Percentiles rank a stretch among this genome's conserved stretches.
Evolutionary conservation across 2,329 filamentous ascomycete species (phyloP).

Genomic region (Hirsutella rhossiliensis): DNA sequence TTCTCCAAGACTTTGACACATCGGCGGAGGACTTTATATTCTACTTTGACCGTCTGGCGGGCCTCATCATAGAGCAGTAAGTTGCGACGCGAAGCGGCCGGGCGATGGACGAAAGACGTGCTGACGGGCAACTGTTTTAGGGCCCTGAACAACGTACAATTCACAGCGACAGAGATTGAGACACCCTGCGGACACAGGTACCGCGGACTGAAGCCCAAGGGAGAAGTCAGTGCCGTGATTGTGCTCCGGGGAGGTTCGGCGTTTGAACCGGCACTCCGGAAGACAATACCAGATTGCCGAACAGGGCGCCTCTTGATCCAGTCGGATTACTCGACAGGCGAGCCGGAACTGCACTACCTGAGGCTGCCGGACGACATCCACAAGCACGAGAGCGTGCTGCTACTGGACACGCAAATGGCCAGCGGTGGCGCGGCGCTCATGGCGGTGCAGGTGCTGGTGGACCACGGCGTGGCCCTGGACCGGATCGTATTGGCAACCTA

Average conservation of each 20-base stretch:
- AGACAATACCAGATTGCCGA: constrained; percentile 85
- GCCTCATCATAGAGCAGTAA: constrained; percentile 71
- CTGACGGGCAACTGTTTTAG: constrained; percentile 25
- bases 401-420: constrained; percentile 91
- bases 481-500: constrained; percentile 90
- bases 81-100: constrained; percentile 11
- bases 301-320: constrained; percentile 86
- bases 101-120: background rate
- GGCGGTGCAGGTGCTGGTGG: constrained; percentile 90
- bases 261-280: constrained; percentile 75
- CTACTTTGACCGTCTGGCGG: constrained; percentile 83
- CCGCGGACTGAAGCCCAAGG: constrained; percentile 55
- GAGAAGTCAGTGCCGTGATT: constrained; percentile 73
- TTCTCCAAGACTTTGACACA: constrained; percentile 71
- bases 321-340: constrained; percentile 71
- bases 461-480: constrained; percentile 78
- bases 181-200: constrained; percentile 65
- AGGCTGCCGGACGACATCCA: constrained; percentile 65
- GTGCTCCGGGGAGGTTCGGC: constrained; percentile 81
- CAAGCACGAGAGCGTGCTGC: constrained; percentile 65
- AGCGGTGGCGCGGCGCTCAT: constrained; percentile 78
- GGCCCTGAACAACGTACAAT: constrained; percentile 66
- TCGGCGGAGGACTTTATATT: constrained; percentile 88
- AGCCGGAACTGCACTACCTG: constrained; percentile 86
- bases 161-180: constrained; percentile 47